These are phyloP conservation scores for Crithidia brevicula DNA, from an alignment of 208 protist genomes.

Conservation along the genomic window DNA sequence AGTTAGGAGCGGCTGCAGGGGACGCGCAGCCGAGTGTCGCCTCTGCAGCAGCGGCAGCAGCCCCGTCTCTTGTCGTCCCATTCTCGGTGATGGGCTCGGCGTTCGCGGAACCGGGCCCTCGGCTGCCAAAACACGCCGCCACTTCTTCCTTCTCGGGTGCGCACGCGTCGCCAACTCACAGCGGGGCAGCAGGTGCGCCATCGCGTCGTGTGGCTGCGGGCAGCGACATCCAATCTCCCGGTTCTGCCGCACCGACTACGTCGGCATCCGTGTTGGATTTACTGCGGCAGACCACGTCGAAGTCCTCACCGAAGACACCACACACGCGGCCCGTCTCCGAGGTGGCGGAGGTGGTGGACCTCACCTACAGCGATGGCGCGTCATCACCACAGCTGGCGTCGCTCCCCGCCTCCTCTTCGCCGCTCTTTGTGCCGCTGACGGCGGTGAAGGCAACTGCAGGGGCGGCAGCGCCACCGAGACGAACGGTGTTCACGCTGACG, in stretches of 20 bases:
- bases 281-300: conserved; percentile 16
- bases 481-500: conserved; percentile 41
- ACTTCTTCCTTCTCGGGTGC: too few species aligned
- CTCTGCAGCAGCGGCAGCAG: background rate
- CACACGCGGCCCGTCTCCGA: background rate
- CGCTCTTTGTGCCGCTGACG: too few species aligned
- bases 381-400: background rate
- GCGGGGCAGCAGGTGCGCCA: background rate
- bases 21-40: background rate
- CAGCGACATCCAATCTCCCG: too few species aligned
- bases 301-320: background rate
- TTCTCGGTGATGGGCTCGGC: conserved; percentile 24
- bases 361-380: conserved; percentile 2
- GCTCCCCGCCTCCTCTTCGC: too few species aligned
- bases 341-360: conserved; percentile 5
- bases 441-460: background rate
- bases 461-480: conserved; percentile 9
- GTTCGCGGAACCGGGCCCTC: background rate
- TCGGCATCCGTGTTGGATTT: conserved; percentile 31
- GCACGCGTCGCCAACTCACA: too few species aligned
- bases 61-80: conserved; percentile 11
- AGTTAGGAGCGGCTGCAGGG: background rate
- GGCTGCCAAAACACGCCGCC: background rate
- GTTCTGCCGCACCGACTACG: background rate
- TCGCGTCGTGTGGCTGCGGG: background rate